phyloP scores from a whole-genome alignment of 2,329 filamentous ascomycete genomes.

The Ophiosphaerella herpotricha region DNA sequence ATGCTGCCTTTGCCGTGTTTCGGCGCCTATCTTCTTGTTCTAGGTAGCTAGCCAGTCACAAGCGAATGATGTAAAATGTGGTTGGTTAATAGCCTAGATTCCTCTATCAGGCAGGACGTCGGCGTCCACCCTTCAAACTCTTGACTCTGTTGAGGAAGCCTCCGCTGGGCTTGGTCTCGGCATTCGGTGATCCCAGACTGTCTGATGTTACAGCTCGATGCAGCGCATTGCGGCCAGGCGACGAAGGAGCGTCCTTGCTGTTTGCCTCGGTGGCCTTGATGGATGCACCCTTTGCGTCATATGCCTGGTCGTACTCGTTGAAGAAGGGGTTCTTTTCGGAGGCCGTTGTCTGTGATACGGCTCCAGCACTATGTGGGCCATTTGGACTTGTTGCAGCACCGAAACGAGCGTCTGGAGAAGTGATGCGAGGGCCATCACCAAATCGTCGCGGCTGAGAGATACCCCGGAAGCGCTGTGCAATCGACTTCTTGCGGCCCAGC shows the following conservation, averaged over 20 bases:
- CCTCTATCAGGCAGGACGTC: constrained; percentile 35
- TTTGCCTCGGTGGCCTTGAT: constrained; percentile 57
- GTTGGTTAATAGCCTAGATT: background rate
- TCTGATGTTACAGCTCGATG: constrained; percentile 42
- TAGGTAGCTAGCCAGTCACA: background rate
- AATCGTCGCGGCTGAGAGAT: constrained; percentile 73
- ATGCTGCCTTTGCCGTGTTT: constrained; percentile 4
- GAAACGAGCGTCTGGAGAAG: constrained; percentile 60
- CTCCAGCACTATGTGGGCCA: constrained; percentile 47
- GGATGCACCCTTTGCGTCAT: constrained; percentile 65
- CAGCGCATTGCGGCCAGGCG: constrained; percentile 34
- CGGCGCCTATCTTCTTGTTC: background rate
- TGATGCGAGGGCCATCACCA: constrained; percentile 46
- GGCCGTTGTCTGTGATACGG: constrained; percentile 40
- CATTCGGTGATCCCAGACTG: constrained; percentile 27
- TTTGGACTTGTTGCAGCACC: constrained; percentile 31
- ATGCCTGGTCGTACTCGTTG: constrained; percentile 70
- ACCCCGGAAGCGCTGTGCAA: constrained; percentile 87
- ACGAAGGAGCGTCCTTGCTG: constrained; percentile 29
- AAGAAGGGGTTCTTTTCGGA: constrained; percentile 76
- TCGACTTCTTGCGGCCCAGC: constrained; percentile 87
- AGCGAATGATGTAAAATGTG: background rate
- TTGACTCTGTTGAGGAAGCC: constrained; percentile 46
- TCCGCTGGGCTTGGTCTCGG: constrained; percentile 30
- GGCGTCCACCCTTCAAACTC: constrained; percentile 44